Evolutionary conservation across 2,329 filamentous ascomycete species (phyloP).

Genomic region (Xylariaceae sp.): DNA sequence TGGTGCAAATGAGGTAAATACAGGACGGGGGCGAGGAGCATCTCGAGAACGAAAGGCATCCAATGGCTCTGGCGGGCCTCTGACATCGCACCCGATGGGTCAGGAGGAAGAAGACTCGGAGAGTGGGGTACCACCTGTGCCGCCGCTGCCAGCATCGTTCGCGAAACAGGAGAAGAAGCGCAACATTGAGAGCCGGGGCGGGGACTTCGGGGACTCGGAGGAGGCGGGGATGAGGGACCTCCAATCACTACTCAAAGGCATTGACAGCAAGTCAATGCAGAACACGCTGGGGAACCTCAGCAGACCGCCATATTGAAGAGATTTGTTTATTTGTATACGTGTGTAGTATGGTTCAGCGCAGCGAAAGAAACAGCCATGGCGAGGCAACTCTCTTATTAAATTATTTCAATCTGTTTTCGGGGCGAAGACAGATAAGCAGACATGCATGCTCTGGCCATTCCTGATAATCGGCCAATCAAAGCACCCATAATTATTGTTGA

Average conservation of each 20-base stretch:
- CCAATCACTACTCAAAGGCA: conserved; percentile 32
- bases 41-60: conserved; percentile 29
- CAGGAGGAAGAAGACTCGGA: conserved; percentile 30
- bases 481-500: no score
- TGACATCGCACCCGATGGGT: conserved; percentile 27
- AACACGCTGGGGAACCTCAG: conserved; percentile 31
- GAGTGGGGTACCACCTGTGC: conserved; percentile 51
- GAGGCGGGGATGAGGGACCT: conserved; percentile 26
- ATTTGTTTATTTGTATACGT: no score
- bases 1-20: conserved; percentile 15
- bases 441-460: no score
- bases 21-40: conserved; percentile 17
- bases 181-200: conserved; percentile 27
- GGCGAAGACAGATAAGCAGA: no score
- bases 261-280: conserved; percentile 32
- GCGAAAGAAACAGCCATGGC: neutral
- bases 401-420: no score
- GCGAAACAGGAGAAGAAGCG: conserved; percentile 34
- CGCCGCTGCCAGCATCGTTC: conserved; percentile 44
- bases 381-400: neutral
- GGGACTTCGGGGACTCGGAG: conserved; percentile 25
- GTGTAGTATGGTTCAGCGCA: neutral
- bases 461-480: no score
- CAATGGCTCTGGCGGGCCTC: conserved; percentile 24
- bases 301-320: conserved; percentile 31